Conservation (phyloP, 768 basidiomycete genomes). For the Amanita exitialis region DNA sequence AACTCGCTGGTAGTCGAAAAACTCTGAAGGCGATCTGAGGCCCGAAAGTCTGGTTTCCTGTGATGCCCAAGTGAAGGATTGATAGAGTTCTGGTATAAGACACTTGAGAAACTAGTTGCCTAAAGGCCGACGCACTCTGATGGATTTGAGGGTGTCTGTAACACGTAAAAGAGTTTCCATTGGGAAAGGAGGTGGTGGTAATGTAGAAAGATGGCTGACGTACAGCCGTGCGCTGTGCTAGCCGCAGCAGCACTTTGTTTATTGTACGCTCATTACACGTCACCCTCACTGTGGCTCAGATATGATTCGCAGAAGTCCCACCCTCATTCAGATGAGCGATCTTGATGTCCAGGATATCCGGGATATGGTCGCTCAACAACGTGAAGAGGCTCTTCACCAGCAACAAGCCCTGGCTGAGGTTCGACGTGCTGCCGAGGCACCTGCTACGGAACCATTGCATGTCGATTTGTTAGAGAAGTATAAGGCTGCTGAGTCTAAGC, state of each 20-base stretch:
- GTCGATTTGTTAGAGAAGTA: conserved; percentile 21
- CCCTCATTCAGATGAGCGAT: conserved; percentile 68
- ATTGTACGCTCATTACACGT: conserved; percentile 9
- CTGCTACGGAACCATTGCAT: conserved; percentile 19
- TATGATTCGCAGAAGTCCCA: conserved; percentile 74
- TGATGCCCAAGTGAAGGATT: background rate
- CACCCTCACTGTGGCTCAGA: conserved; percentile 11
- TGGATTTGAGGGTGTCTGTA: conserved; percentile 57
- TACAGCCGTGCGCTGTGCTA: conserved; percentile 1
- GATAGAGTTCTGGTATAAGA: background rate
- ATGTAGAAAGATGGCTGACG: conserved; percentile 10
- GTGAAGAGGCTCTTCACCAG: conserved; percentile 26
- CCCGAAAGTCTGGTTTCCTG: conserved; percentile 77
- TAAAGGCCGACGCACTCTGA: conserved; percentile 43
- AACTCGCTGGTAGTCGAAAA: conserved; percentile 76
- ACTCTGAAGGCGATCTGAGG: conserved; percentile 63
- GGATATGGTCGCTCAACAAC: conserved; percentile 43
- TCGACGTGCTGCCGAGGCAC: conserved; percentile 6
- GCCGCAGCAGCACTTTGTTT: background rate
- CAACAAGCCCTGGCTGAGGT: conserved; percentile 39
- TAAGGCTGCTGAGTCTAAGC: conserved; percentile 17
- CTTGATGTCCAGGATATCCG: conserved; percentile 73
- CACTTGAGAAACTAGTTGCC: background rate
- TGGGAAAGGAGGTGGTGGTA: conserved; percentile 7
- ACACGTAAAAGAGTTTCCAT: conserved; percentile 65